phyloP scores from a whole-genome alignment of 495 filamentous ascomycete species.

The Aspergillus egyptiacus region DNA sequence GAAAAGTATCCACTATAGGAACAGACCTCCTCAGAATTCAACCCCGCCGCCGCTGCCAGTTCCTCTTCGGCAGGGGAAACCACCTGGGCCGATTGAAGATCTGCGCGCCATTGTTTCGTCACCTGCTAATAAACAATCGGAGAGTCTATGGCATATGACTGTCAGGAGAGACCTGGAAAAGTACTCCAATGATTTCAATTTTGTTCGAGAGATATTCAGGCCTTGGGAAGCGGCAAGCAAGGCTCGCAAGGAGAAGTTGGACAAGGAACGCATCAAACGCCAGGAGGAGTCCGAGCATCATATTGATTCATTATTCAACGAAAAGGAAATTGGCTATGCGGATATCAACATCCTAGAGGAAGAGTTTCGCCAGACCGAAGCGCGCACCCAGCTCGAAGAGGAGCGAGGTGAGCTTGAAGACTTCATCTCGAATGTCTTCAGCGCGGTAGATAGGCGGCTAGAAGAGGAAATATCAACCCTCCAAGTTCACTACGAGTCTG shows the following conservation, averaged over 20 bases:
- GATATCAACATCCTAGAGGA: slow-evolving; percentile 57
- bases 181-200: slow-evolving; percentile 44
- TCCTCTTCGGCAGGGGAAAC: slow-evolving; percentile 24
- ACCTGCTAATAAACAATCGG: slow-evolving; percentile 30
- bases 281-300: slow-evolving; percentile 51
- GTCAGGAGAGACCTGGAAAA: slow-evolving; percentile 30
- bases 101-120: slow-evolving; percentile 32
- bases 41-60: slow-evolving; percentile 29
- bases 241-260: slow-evolving; percentile 36
- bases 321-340: slow-evolving; percentile 55
- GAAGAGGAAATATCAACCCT: slow-evolving; percentile 49
- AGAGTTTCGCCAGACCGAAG: slow-evolving; percentile 53
- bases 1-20: slow-evolving; percentile 37
- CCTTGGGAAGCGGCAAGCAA: slow-evolving; percentile 44
- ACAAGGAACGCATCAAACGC: slow-evolving; percentile 43
- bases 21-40: slow-evolving; percentile 15
- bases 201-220: slow-evolving; percentile 39
- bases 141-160: slow-evolving; percentile 32
- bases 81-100: slow-evolving; percentile 25
- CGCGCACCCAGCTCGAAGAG: slow-evolving; percentile 48
- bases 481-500: slow-evolving; percentile 44
- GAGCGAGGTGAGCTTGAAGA: slow-evolving; percentile 49
- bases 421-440: slow-evolving; percentile 49
- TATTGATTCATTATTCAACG: slow-evolving; percentile 53
- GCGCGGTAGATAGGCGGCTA: slow-evolving; percentile 44